These are phyloP conservation scores for Karstenula rhodostoma DNA, from an alignment of 2,329 filamentous ascomycete genomes.

Conservation along the genomic window DNA sequence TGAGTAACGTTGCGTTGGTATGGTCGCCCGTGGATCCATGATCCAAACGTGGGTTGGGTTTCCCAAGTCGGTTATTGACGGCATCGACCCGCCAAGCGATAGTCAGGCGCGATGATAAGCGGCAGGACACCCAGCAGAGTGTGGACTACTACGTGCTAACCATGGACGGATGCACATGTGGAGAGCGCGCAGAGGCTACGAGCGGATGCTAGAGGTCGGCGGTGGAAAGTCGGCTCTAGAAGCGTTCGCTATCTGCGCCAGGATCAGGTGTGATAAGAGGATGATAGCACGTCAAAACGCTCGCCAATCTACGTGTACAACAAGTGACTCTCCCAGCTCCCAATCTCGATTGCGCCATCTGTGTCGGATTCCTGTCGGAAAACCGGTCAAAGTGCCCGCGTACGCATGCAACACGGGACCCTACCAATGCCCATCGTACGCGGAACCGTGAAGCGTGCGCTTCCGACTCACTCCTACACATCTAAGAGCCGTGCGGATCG, in stretches of 20 bases:
- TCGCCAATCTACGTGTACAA: not conserved
- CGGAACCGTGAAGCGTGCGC: not conserved
- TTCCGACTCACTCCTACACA: slow-evolving; percentile 8
- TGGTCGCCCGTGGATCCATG: slow-evolving; percentile 20
- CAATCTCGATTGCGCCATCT: not conserved
- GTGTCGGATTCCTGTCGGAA: slow-evolving; percentile 1
- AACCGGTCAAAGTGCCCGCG: not conserved
- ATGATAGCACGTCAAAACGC: slow-evolving; percentile 2
- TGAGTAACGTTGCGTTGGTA: not conserved
- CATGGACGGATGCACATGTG: slow-evolving; percentile 1
- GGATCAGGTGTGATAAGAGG: slow-evolving; percentile 2
- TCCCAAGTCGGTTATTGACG: slow-evolving; percentile 43
- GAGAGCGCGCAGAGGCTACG: not conserved
- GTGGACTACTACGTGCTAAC: slow-evolving; percentile 17
- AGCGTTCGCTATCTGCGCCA: not conserved
- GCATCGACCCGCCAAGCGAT: slow-evolving; percentile 18
- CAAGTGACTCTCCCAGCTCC: not conserved
- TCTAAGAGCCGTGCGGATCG: slow-evolving; percentile 6
- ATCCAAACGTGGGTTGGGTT: slow-evolving; percentile 35
- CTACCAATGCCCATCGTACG: slow-evolving; percentile 4
- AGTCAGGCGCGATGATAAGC: not conserved
- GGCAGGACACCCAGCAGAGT: slow-evolving; percentile 8
- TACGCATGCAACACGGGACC: not conserved
- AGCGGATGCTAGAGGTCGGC: not conserved
- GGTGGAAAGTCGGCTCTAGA: not conserved